Conservation (phyloP, 768 basidiomycete species). For the Termitomyces sp. region DNA sequence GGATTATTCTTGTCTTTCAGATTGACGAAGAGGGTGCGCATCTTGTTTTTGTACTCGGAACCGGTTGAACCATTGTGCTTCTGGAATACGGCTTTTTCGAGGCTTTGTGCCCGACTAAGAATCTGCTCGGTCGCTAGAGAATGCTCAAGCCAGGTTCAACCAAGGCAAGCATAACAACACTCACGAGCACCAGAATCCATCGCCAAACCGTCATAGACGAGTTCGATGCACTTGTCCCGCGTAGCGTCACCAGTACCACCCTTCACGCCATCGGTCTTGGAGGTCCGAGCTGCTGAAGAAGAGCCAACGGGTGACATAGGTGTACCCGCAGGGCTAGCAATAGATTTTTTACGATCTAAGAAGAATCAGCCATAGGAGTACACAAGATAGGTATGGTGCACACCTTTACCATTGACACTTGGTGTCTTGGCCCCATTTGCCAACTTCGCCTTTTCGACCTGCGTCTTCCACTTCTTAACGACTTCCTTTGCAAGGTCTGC, state of each 20-base stretch:
- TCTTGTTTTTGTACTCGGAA: slow-evolving; percentile 67
- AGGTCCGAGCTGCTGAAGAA: slow-evolving; percentile 41
- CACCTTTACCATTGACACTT: slow-evolving; percentile 32
- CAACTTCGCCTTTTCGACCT: slow-evolving; percentile 71
- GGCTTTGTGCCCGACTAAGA: slow-evolving; percentile 56
- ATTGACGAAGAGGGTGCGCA: slow-evolving; percentile 88
- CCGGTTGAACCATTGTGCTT: slow-evolving; percentile 41
- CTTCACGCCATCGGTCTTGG: slow-evolving; percentile 72
- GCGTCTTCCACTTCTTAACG: slow-evolving; percentile 89
- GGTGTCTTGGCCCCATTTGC: slow-evolving; percentile 19
- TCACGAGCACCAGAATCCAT: slow-evolving; percentile 84
- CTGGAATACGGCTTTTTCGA: slow-evolving; percentile 68
- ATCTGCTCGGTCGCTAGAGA: slow-evolving; percentile 69
- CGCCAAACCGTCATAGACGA: slow-evolving; percentile 91
- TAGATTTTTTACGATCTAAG: slow-evolving; percentile 16
- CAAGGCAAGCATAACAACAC: slow-evolving; percentile 32
- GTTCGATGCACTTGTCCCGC: slow-evolving; percentile 83
- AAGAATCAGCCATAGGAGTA: slow-evolving; percentile 5
- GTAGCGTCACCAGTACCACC: slow-evolving; percentile 65
- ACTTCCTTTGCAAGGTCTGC: slow-evolving; percentile 85
- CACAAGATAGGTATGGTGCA: slow-evolving; percentile 17
- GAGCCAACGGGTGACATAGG: slow-evolving; percentile 37
- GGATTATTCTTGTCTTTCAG: slow-evolving; percentile 96
- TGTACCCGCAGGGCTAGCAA: slow-evolving; percentile 35
- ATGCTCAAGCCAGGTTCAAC: slow-evolving; percentile 1